These are phyloP conservation scores for Oemleria cerasiformis DNA, from an alignment of 306 rosid genomes.

Conservation along the genomic window DNA sequence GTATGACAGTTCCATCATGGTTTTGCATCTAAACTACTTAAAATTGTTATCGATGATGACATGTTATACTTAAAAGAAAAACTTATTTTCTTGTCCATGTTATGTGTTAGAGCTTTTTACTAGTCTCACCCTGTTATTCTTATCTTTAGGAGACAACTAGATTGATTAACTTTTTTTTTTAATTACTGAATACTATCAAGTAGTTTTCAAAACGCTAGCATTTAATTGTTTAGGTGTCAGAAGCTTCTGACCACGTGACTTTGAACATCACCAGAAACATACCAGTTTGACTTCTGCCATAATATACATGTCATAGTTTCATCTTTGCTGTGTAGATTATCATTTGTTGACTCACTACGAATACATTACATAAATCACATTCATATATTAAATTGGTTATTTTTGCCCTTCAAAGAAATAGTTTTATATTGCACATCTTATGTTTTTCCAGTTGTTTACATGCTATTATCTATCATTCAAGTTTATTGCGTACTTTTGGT, in stretches of 20 bases:
- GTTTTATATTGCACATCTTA: slow-evolving; percentile 1
- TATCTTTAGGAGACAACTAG: not conserved
- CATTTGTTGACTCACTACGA: not conserved
- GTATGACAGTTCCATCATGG: slow-evolving; percentile 38
- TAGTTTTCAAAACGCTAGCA: not conserved
- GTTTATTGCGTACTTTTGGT: slow-evolving; percentile 30
- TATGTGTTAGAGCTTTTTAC: not conserved
- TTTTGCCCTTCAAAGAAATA: not conserved
- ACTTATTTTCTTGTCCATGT: not conserved
- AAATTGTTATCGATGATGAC: not conserved
- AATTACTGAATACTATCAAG: not conserved
- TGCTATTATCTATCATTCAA: slow-evolving; percentile 18
- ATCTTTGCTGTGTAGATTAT: not conserved
- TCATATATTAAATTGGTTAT: not conserved
- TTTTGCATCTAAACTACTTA: slow-evolving; percentile 14
- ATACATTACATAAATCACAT: not conserved
- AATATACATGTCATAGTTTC: not conserved
- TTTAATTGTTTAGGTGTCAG: not conserved
- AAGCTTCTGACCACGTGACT: not conserved
- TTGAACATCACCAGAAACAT: not conserved
- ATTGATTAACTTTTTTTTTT: not conserved
- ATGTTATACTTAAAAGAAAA: not conserved
- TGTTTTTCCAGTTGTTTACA: not conserved
- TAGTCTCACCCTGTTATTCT: not conserved
- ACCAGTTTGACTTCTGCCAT: not conserved